Evolutionary conservation across 192 early-diverging fungal species (phyloP).

Genomic region (Umbelopsis isabellina): DNA sequence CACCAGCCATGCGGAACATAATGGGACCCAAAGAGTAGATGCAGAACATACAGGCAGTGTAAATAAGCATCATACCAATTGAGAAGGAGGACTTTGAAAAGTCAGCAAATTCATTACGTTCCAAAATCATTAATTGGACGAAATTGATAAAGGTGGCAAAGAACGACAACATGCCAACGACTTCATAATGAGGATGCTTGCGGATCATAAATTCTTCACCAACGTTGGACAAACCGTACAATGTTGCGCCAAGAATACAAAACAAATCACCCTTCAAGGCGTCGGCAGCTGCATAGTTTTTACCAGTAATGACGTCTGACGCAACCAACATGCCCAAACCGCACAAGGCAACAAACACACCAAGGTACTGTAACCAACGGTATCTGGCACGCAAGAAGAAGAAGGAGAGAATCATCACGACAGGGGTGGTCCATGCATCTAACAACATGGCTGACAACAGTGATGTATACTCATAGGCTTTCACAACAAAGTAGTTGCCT

Average conservation of each 20-base stretch:
- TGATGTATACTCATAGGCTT: slow-evolving; percentile 77
- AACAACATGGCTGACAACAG: slow-evolving; percentile 77
- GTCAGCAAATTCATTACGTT: slow-evolving; percentile 56
- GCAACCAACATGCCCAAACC: slow-evolving; percentile 71
- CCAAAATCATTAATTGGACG: slow-evolving; percentile 71
- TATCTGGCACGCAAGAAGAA: slow-evolving; percentile 68
- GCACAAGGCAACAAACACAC: slow-evolving; percentile 67
- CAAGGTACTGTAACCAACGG: slow-evolving; percentile 67
- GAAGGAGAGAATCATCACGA: slow-evolving; percentile 70
- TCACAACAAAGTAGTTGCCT: slow-evolving; percentile 83
- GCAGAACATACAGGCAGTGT: slow-evolving; percentile 69
- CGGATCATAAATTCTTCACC: slow-evolving; percentile 75
- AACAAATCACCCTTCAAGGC: slow-evolving; percentile 74
- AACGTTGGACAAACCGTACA: slow-evolving; percentile 76
- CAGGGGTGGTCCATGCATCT: slow-evolving; percentile 77
- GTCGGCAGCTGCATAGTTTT: slow-evolving; percentile 56
- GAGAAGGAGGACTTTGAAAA: slow-evolving; percentile 27
- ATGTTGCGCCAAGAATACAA: slow-evolving; percentile 70
- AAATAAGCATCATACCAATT: slow-evolving; percentile 65
- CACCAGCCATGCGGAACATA: slow-evolving; percentile 71
- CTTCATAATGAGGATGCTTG: slow-evolving; percentile 73
- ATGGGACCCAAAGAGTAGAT: slow-evolving; percentile 74
- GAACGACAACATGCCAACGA: slow-evolving; percentile 72
- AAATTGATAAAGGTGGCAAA: slow-evolving; percentile 76
- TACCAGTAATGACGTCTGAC: slow-evolving; percentile 66